Evolutionary conservation across 2,329 filamentous ascomycete genomes (phyloP), one percentile per base, ranked within the genome.

Genomic region (Bipolaris bicolor): DNA sequence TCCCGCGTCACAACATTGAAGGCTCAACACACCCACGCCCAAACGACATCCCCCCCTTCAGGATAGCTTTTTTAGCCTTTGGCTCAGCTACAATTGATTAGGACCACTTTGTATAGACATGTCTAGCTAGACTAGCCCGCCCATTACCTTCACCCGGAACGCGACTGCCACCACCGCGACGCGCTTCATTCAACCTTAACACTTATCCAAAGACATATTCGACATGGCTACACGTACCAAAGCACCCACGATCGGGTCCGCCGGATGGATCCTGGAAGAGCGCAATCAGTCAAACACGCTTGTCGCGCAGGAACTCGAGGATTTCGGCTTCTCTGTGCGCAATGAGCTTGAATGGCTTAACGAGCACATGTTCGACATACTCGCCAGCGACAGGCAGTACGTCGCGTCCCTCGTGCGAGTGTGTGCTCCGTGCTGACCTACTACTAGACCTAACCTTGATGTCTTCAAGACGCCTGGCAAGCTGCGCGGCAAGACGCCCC

Each of bases 291-390:
- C 91, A 13, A 81, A 87, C 52, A 85, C 90, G 64, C 88, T 97
- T 62, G 85, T 90, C 15, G 84, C 89, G 45, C 86, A 92, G 54
- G 95, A 98, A 76, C 85, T 91, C 52, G 94, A 98, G 66, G 96
- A 99, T 79, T 96, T 98, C 72, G 87, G 90, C 41, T 98, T 91
- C 79, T 92, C 92, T 29, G 93, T 91, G 61, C 87, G 91, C 57
- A 96, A 98, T 78, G 95, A 99, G 76, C 82, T 98, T 71, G 93
- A 98, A 75, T 99, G 95, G 95, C 82, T 99, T 68, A 98, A 99
- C 72, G 95, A 98, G 79, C 95, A 99, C 77, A 97, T 99, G 94
- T 87, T 87, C 48, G 92, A 96, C 62, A 91, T 99, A 71, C 96
- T 98, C 75, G 89, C 88, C 69, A 88, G 89, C 68, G 90, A 92